A percentile compares a stretch with the other conserved stretches of the same genome.
phyloP scores from a whole-genome alignment of 495 filamentous ascomycete genomes.

The Daldinia concentrica region DNA sequence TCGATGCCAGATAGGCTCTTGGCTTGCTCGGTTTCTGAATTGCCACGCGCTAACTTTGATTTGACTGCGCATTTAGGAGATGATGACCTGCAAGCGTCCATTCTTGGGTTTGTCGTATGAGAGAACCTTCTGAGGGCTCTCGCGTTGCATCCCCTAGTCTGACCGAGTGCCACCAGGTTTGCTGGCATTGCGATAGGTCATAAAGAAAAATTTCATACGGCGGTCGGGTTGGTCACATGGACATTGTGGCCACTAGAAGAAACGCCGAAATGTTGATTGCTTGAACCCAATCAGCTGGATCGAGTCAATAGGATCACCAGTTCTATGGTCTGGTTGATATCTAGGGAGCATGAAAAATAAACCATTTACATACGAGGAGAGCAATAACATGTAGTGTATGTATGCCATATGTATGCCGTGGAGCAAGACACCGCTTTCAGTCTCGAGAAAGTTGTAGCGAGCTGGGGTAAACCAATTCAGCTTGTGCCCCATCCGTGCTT shows the following conservation, averaged over 20 bases:
- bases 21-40: constrained; percentile 28
- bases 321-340: constrained; percentile 21
- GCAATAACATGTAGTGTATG: neutral
- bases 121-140: constrained; percentile 7
- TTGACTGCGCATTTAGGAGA: constrained; percentile 24
- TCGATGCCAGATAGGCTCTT: constrained; percentile 15
- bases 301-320: constrained; percentile 18
- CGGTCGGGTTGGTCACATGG: constrained; percentile 25
- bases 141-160: constrained; percentile 17
- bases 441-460: constrained; percentile 14
- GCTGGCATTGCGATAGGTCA: constrained; percentile 26
- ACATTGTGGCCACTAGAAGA: constrained; percentile 11
- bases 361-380: neutral
- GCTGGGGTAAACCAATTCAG: constrained; percentile 22
- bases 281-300: constrained; percentile 14
- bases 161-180: constrained; percentile 26
- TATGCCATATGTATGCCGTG: constrained; percentile 11
- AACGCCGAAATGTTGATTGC: constrained; percentile 22
- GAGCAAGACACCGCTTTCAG: constrained; percentile 7
- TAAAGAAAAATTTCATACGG: constrained; percentile 10
- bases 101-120: constrained; percentile 11
- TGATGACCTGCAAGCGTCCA: constrained; percentile 26
- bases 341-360: constrained; percentile 24
- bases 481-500: constrained; percentile 27
- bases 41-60: constrained; percentile 25